A percentile compares a stretch with the other conserved stretches of the same genome.
Evolutionary conservation across 805 yeast species (phyloP).

Genomic region (Alloascoidea africana): DNA sequence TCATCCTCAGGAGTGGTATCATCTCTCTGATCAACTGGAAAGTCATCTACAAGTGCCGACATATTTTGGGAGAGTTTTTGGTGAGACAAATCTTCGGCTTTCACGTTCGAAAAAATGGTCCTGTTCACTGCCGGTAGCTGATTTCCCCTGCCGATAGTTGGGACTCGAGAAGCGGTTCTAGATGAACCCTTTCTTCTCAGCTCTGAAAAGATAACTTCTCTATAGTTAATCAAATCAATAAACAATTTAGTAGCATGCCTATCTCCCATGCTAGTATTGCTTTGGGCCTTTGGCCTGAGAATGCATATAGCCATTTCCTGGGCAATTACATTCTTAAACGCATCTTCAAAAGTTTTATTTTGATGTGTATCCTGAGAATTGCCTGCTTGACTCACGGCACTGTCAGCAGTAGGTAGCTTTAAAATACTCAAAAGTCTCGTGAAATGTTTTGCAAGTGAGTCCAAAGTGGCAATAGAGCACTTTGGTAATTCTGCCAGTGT

Average conservation of each 20-base stretch:
- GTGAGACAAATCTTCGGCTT: background rate
- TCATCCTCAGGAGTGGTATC: background rate
- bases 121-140: too few relatives aligned
- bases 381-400: slow-evolving; percentile 11
- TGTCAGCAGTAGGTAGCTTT: slow-evolving; percentile 17
- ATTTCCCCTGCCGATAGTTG: too few relatives aligned
- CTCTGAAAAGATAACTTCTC: slow-evolving; percentile 49
- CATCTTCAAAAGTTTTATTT: slow-evolving; percentile 16
- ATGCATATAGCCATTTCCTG: slow-evolving; percentile 54
- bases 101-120: too few relatives aligned
- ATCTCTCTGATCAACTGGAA: background rate
- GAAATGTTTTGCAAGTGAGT: slow-evolving; percentile 67
- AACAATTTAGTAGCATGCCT: slow-evolving; percentile 42
- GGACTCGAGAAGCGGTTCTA: slow-evolving; percentile 2
- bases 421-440: slow-evolving; percentile 42
- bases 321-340: slow-evolving; percentile 32
- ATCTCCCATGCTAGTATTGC: slow-evolving; percentile 35
- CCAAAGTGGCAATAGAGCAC: slow-evolving; percentile 63
- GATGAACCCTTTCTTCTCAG: slow-evolving; percentile 24
- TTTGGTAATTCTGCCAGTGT: slow-evolving; percentile 53
- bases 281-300: slow-evolving; percentile 33
- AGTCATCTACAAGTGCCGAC: too few relatives aligned
- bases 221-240: slow-evolving; percentile 43
- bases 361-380: slow-evolving; percentile 25
- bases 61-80: background rate